phyloP scores from a whole-genome alignment of 2,329 filamentous ascomycete species.

The Podosphaera fusca region DNA sequence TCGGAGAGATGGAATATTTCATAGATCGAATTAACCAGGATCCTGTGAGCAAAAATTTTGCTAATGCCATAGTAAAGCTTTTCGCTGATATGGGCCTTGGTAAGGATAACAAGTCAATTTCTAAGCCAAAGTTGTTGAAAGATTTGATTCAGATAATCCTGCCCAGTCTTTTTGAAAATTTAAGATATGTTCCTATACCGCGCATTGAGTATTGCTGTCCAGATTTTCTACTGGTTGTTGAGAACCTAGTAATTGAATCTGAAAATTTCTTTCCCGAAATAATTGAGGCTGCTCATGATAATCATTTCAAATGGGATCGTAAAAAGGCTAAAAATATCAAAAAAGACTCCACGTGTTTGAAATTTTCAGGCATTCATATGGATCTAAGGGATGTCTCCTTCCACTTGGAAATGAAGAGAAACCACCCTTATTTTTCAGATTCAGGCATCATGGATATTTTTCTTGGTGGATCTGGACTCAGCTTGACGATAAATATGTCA shows the following conservation, averaged over 20 bases:
- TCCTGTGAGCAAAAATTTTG: constrained; percentile 64
- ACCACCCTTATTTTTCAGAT: constrained; percentile 74
- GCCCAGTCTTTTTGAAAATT: constrained; percentile 57
- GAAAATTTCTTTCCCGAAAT: constrained; percentile 94
- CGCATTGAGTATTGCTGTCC: constrained; percentile 80
- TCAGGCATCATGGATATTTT: constrained; percentile 74
- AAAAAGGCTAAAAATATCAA: constrained; percentile 65
- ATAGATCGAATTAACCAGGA: constrained; percentile 77
- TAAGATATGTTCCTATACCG: constrained; percentile 78
- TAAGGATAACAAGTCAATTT: constrained; percentile 56
- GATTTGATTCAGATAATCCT: constrained; percentile 74
- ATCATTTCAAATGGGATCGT: constrained; percentile 86
- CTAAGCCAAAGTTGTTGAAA: constrained; percentile 84
- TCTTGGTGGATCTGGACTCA: constrained; percentile 67
- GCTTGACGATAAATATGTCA: constrained; percentile 76
- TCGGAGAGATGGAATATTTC: constrained; percentile 80
- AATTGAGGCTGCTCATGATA: constrained; percentile 69
- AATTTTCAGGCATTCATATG: constrained; percentile 76
- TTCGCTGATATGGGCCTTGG: constrained; percentile 83
- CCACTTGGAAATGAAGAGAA: constrained; percentile 85
- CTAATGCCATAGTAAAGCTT: constrained; percentile 51
- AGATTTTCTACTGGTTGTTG: constrained; percentile 67
- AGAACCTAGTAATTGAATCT: constrained; percentile 86
- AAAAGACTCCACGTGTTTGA: constrained; percentile 60
- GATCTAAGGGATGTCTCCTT: constrained; percentile 80